Evolutionary conservation across 768 basidiomycete species (phyloP).

Genomic region (Amanita polypyramis): DNA sequence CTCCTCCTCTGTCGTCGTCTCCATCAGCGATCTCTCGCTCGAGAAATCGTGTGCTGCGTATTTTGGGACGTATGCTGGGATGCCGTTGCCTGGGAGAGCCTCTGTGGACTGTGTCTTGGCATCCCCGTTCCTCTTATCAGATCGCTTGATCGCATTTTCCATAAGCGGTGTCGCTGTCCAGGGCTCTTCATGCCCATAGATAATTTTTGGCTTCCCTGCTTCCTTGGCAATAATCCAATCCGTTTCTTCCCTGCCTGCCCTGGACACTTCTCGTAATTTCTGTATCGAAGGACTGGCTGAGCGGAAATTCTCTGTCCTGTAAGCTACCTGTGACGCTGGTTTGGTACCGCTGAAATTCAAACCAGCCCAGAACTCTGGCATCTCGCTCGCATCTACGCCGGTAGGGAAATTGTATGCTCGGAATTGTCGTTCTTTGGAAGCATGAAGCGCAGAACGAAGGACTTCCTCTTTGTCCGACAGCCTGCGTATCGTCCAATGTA

Average conservation of each 20-base stretch:
- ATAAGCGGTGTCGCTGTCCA: background rate
- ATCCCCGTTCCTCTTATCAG: no score
- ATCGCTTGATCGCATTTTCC: background rate
- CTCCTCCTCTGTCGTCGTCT: background rate
- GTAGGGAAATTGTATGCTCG: constrained; percentile 38
- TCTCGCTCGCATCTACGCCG: constrained; percentile 31
- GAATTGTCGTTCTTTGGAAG: constrained; percentile 31
- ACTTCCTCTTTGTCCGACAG: constrained; percentile 21
- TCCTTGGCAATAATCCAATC: constrained; percentile 23
- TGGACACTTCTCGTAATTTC: constrained; percentile 35
- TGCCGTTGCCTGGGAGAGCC: no score
- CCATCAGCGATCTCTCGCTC: background rate
- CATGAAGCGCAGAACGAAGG: constrained; percentile 25
- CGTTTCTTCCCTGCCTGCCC: constrained; percentile 32
- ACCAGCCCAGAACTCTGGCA: constrained; percentile 33
- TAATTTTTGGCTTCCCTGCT: constrained; percentile 35
- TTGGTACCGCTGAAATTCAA: constrained; percentile 30
- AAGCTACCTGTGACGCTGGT: constrained; percentile 17
- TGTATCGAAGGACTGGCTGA: constrained; percentile 23
- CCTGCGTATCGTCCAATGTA: constrained; percentile 45
- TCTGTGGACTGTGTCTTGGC: no score
- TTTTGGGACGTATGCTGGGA: background rate
- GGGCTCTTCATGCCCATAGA: constrained; percentile 18
- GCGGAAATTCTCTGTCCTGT: constrained; percentile 24
- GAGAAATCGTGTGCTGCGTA: background rate